Evolutionary conservation across 305 asterid genomes (phyloP).

Genomic region (Coffea humblotiana): DNA sequence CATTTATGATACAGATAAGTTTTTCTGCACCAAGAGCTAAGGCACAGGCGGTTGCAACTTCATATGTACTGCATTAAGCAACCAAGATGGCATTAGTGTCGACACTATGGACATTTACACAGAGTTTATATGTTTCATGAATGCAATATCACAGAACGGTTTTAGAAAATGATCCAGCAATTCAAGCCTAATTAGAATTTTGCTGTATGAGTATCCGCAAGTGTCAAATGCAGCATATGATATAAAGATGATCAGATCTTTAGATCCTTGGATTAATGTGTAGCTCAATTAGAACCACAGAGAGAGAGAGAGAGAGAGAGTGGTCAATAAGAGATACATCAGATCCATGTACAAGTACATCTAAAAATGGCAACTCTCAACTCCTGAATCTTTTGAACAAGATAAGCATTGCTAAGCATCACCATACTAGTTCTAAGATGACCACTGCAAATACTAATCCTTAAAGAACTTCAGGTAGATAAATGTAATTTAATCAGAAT

Average conservation of each 20-base stretch:
- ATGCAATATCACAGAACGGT: no score
- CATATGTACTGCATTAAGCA: constrained; percentile 67
- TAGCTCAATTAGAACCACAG: not conserved
- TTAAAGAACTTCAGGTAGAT: not conserved
- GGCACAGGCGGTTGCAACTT: constrained; percentile 98
- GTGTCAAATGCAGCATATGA: not conserved
- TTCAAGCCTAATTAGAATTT: not conserved
- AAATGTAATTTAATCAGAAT: no score
- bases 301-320: no score
- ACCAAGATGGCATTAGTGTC: not conserved
- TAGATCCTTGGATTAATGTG: not conserved
- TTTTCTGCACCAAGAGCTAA: constrained; percentile 95
- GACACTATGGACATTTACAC: not conserved
- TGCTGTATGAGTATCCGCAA: not conserved
- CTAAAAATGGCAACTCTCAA: not conserved
- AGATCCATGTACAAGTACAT: not conserved
- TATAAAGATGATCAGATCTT: not conserved
- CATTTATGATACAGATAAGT: constrained; percentile 91
- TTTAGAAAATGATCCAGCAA: not conserved
- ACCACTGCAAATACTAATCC: not conserved
- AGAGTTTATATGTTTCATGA: not conserved
- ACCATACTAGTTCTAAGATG: not conserved
- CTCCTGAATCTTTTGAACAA: not conserved
- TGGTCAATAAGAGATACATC: not conserved
- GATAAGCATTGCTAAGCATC: not conserved